Evolutionary conservation across 352 stramenopile species (phyloP).

Genomic region (Globisporangium echinulatum): DNA sequence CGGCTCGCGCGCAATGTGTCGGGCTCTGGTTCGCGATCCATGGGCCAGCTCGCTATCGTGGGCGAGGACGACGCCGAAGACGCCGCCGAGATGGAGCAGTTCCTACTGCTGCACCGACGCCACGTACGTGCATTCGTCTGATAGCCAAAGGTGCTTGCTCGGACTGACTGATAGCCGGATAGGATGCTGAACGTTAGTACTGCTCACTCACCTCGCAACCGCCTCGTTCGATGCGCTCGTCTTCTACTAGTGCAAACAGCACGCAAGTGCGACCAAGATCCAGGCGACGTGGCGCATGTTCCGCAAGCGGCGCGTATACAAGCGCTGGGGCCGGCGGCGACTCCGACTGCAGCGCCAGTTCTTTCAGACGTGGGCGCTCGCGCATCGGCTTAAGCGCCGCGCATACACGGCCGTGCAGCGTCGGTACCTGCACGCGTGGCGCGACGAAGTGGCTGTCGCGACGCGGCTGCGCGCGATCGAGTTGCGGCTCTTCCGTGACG

Average conservation of each 20-base stretch:
- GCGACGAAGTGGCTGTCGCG: constrained; percentile 30
- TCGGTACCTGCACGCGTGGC: constrained; percentile 41
- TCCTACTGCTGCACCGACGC: constrained; percentile 17
- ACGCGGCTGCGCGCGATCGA: constrained; percentile 53
- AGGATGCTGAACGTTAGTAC: background rate
- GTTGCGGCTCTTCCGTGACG: constrained; percentile 50
- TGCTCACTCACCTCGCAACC: background rate
- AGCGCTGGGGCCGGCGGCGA: constrained; percentile 35
- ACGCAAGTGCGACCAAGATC: constrained; percentile 24
- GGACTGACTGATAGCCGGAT: too few relatives aligned
- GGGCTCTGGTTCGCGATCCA: background rate
- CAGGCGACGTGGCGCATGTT: constrained; percentile 61
- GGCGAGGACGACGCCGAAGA: constrained; percentile 16
- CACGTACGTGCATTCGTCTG: constrained; percentile 19
- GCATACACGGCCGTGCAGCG: constrained; percentile 26
- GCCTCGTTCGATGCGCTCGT: background rate
- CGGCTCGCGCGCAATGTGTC: constrained; percentile 3
- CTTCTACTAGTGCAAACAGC: constrained; percentile 16
- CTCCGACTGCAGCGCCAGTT: constrained; percentile 20
- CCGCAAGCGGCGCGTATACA: constrained; percentile 25
- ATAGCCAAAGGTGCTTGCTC: constrained; percentile 1
- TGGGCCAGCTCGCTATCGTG: constrained; percentile 4
- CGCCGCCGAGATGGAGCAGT: constrained; percentile 22
- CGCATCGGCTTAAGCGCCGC: constrained; percentile 26
- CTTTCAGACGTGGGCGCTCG: constrained; percentile 48